These are phyloP conservation scores for Coniosporium uncinatum DNA, from an alignment of 2,329 filamentous ascomycete genomes.

Conservation along the genomic window DNA sequence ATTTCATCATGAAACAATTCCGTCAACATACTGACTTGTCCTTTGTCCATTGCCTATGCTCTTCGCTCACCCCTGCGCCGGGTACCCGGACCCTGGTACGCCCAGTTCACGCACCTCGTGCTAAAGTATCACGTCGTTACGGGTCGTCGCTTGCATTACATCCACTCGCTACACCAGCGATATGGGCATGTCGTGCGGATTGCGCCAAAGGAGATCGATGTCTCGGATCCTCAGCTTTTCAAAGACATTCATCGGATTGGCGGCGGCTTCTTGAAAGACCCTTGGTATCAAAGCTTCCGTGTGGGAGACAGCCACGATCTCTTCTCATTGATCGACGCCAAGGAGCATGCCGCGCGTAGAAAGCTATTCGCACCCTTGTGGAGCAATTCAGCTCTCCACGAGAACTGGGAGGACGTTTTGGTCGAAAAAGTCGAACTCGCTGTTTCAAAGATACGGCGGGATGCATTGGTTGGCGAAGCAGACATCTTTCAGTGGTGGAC, in stretches of 20 bases:
- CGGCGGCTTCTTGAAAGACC: slow-evolving; percentile 16
- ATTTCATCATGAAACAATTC: too few relatives aligned
- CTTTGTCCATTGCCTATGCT: neutral
- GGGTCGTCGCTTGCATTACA: slow-evolving; percentile 29
- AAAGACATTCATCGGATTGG: slow-evolving; percentile 20
- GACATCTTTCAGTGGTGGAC: slow-evolving; percentile 31
- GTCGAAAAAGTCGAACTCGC: slow-evolving; percentile 22
- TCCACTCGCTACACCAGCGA: slow-evolving; percentile 25
- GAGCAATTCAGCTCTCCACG: slow-evolving; percentile 23
- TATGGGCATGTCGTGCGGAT: slow-evolving; percentile 19
- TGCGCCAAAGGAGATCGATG: slow-evolving; percentile 17
- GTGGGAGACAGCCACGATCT: slow-evolving; percentile 17
- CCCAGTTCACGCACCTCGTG: slow-evolving; percentile 22
- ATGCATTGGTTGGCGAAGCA: slow-evolving; percentile 15
- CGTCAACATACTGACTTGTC: too few relatives aligned
- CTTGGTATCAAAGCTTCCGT: slow-evolving; percentile 16
- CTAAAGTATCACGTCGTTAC: slow-evolving; percentile 28
- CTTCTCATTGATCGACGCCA: slow-evolving; percentile 28
- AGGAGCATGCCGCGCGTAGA: slow-evolving; percentile 24
- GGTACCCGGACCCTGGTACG: slow-evolving; percentile 22
- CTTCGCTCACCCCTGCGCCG: slow-evolving; percentile 12
- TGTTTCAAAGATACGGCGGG: slow-evolving; percentile 20
- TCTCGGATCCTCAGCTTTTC: slow-evolving; percentile 16
- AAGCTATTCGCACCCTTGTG: slow-evolving; percentile 27
- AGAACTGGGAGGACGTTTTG: slow-evolving; percentile 27